A percentile compares a stretch with the other conserved stretches of the same genome.
phyloP scores from a whole-genome alignment of 140 eudicot species.

The Cichorium intybus region DNA sequence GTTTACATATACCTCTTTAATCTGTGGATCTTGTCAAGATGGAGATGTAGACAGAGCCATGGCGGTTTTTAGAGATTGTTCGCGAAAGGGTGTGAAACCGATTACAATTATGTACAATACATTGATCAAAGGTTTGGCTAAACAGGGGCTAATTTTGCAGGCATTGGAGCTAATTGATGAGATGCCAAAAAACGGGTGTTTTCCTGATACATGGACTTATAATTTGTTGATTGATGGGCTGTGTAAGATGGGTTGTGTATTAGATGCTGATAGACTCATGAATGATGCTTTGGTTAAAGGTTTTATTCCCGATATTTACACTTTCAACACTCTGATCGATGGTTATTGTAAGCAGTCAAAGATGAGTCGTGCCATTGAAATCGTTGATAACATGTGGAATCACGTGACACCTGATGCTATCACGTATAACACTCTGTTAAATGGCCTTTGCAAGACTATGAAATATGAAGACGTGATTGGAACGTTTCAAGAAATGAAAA shows the following conservation, averaged over 20 bases:
- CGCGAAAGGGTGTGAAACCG: constrained; percentile 59
- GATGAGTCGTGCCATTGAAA: constrained; percentile 60
- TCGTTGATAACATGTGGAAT: constrained; percentile 68
- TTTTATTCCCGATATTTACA: constrained; percentile 77
- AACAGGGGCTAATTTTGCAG: constrained; percentile 66
- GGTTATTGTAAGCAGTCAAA: constrained; percentile 88
- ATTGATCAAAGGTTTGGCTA: constrained; percentile 69
- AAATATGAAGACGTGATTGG: constrained; percentile 61
- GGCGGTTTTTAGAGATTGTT: constrained; percentile 48
- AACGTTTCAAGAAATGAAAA: constrained; percentile 65
- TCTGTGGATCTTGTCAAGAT: constrained; percentile 64
- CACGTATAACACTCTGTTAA: constrained; percentile 75
- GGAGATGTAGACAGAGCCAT: constrained; percentile 75
- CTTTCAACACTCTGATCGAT: constrained; percentile 83
- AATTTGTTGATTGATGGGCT: constrained; percentile 73
- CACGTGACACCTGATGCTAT: constrained; percentile 76
- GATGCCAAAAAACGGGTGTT: constrained; percentile 62
- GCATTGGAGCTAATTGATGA: constrained; percentile 72
- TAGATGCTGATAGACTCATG: constrained; percentile 64
- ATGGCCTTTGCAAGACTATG: constrained; percentile 78
- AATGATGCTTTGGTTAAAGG: constrained; percentile 67
- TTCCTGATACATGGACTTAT: constrained; percentile 72
- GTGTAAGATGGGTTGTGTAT: constrained; percentile 88
- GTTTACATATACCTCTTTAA: constrained; percentile 70
- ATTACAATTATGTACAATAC: constrained; percentile 63